These are phyloP conservation scores for Termitomyces sp. DNA, from an alignment of 768 basidiomycete genomes.

Conservation along the genomic window DNA sequence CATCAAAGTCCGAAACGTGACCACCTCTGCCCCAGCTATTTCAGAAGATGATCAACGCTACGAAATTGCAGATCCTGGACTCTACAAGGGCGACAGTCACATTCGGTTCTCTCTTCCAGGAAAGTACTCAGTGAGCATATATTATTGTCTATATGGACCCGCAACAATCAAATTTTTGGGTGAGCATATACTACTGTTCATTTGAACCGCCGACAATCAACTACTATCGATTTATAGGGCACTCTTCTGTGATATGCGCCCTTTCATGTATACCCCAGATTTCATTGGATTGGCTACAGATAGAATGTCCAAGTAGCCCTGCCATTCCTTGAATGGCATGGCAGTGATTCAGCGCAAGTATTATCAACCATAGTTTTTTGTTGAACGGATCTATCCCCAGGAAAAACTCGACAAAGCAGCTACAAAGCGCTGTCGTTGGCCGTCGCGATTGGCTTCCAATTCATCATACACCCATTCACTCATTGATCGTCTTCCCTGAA, in stretches of 20 bases:
- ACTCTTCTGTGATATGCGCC: conserved; percentile 59
- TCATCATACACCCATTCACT: conserved; percentile 34
- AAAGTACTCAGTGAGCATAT: too few species aligned
- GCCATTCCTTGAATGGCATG: background rate
- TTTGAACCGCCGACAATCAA: background rate
- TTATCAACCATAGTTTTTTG: background rate
- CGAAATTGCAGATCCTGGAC: conserved; percentile 37
- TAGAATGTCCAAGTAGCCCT: conserved; percentile 36
- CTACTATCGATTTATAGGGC: conserved; percentile 28
- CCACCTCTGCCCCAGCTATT: conserved; percentile 19
- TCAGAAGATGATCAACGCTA: conserved; percentile 34
- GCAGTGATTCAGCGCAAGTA: background rate
- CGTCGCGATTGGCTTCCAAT: conserved; percentile 52
- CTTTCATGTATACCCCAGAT: conserved; percentile 1
- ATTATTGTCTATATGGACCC: too few species aligned
- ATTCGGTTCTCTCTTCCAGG: conserved; percentile 41
- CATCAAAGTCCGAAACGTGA: background rate
- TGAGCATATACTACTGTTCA: too few species aligned
- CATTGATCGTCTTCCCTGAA: background rate
- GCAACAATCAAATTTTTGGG: too few species aligned
- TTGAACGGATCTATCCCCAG: conserved; percentile 27
- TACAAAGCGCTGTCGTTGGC: conserved; percentile 46
- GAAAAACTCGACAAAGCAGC: conserved; percentile 34
- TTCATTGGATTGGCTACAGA: background rate
- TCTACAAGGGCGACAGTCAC: conserved; percentile 39